Conservation (phyloP, 169 alveolate species). For the Cryptosporidium bovis region DNA sequence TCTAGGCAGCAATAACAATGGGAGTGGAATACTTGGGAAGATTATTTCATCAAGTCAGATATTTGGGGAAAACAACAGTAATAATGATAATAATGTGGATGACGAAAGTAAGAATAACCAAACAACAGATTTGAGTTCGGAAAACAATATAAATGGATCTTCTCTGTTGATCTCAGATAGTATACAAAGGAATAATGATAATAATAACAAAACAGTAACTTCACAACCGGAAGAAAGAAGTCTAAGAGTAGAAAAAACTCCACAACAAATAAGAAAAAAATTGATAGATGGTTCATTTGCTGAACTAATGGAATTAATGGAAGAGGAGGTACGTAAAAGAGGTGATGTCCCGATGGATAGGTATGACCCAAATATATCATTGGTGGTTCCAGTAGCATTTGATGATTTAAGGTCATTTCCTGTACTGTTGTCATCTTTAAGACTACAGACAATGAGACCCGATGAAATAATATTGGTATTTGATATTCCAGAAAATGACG, state of each 20-base stretch:
- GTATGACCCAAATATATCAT: conserved; percentile 44
- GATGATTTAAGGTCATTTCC: conserved; percentile 69
- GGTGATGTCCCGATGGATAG: conserved; percentile 45
- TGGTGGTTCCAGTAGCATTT: conserved; percentile 63
- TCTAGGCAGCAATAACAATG: no score
- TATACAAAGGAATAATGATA: background rate
- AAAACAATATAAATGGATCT: background rate
- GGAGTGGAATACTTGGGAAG: no score
- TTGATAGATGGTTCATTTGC: conserved; percentile 26
- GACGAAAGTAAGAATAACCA: background rate
- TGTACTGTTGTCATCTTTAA: conserved; percentile 31
- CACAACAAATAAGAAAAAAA: conserved; percentile 34
- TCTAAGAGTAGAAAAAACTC: conserved; percentile 21
- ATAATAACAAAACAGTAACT: background rate
- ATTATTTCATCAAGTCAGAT: no score
- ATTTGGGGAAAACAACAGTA: background rate
- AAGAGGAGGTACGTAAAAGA: conserved; percentile 22
- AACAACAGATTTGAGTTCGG: no score
- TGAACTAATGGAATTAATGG: conserved; percentile 33
- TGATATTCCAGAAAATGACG: conserved; percentile 35
- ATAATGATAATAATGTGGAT: background rate
- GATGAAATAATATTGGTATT: conserved; percentile 61
- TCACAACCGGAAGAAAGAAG: background rate
- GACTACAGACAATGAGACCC: conserved; percentile 66
- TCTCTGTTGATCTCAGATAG: background rate